Conservation (phyloP, 2,329 filamentous ascomycete genomes). For the Blastomyces emzantsi region DNA sequence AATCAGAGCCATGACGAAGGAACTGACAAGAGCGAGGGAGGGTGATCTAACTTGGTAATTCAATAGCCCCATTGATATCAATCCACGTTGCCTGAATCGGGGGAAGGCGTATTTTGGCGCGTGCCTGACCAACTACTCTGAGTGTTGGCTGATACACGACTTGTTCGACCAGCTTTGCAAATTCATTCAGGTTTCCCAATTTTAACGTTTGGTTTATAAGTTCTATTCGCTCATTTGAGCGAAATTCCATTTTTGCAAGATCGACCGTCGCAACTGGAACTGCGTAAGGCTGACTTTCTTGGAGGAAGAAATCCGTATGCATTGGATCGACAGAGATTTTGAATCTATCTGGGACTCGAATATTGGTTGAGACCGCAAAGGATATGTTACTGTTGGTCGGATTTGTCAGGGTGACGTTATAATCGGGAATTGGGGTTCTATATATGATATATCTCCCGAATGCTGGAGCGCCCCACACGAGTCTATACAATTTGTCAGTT, state of each 20-base stretch:
- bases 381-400: conserved; percentile 1
- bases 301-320: conserved; percentile 4
- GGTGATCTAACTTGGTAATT: conserved; percentile 4
- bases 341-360: conserved; percentile 6
- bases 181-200: conserved; percentile 5
- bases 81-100: conserved; percentile 5
- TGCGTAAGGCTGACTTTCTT: neutral
- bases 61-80: conserved; percentile 4
- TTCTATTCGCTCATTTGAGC: neutral
- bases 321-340: conserved; percentile 8
- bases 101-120: conserved; percentile 4
- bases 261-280: conserved; percentile 2
- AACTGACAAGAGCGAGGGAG: neutral
- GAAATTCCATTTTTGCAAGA: conserved; percentile 2
- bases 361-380: neutral
- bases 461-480: conserved; percentile 6
- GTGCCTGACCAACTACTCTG: neutral
- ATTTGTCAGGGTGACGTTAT: conserved; percentile 1
- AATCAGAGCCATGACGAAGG: neutral
- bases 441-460: conserved; percentile 7
- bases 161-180: conserved; percentile 2
- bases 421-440: conserved; percentile 2
- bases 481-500: neutral
- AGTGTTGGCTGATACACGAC: neutral
- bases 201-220: conserved; percentile 2